Base-by-base conservation (phyloP, 768 basidiomycete genomes). In the Chalciporus chontae region DNA sequence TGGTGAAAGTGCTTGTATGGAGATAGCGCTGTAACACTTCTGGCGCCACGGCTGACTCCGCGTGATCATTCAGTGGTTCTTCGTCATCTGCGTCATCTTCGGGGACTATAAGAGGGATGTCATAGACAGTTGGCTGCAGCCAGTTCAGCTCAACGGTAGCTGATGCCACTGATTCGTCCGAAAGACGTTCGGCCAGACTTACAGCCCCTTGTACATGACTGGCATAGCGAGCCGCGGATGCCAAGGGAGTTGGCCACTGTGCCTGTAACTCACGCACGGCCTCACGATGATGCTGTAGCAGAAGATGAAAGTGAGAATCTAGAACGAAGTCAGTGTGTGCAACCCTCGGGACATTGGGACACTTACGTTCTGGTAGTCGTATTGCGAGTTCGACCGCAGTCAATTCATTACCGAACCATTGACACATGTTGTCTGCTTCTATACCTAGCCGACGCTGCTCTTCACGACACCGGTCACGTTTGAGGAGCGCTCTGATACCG, bases 391-490 rank as follows among this genome's bases (percentile, higher is more conserved):
- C 34, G 9, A 47, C 8, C 8, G 38, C 21, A 8, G 27, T 15
- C 23, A 46, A 2, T 38, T 26, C 24, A 8, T 51, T 31, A 1
- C 65, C 57, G 50, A 68, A 72, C 70, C 71, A 74, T 0, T 50
- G 43, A 36, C 63, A 69, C 2, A 73, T 54, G 26, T 73, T 71
- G 43, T 71, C 62, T 0, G 66, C 63, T 52, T 73, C 71, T 0
- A 34, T 4, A 0, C 54, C 58, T 0, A 73, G 54, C 0, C 65
- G 54, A 2, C 19, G 17, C 5, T 49, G 50, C 49, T 74, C 71
- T 45, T 73, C 71, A 4, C 11, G 9, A 41, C 70, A 71, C 8
- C 58, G 56, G 29, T 70, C 61, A 0, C 41, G 8, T 41, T 59
- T 62, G 0, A 69, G 58, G 51, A 71, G 46, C 18, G 57, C 50